phyloP scores from a whole-genome alignment of 2,329 filamentous ascomycete genomes.

The Fusarium cicatricum region DNA sequence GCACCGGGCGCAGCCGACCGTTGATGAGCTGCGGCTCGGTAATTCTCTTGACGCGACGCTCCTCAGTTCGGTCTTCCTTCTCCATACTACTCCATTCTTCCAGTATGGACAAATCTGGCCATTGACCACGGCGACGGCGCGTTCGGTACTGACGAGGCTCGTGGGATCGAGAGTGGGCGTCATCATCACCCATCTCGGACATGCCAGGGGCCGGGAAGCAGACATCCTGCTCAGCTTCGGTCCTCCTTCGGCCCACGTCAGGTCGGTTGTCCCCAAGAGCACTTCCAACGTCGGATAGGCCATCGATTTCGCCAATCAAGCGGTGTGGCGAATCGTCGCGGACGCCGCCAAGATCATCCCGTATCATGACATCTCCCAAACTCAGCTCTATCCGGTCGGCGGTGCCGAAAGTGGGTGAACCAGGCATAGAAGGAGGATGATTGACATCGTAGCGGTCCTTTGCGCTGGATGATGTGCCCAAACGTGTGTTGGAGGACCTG shows the following conservation, averaged over 20 bases:
- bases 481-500: slow-evolving; percentile 59
- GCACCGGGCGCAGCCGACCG: slow-evolving; percentile 83
- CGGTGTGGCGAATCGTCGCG: slow-evolving; percentile 43
- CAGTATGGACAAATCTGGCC: slow-evolving; percentile 85
- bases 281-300: slow-evolving; percentile 42
- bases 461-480: slow-evolving; percentile 44
- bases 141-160: slow-evolving; percentile 46
- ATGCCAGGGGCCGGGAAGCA: slow-evolving; percentile 81
- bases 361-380: slow-evolving; percentile 75
- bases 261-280: slow-evolving; percentile 41
- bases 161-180: slow-evolving; percentile 60
- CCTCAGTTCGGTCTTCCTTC: slow-evolving; percentile 82
- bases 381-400: slow-evolving; percentile 61
- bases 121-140: slow-evolving; percentile 73
- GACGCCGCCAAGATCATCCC: slow-evolving; percentile 65
- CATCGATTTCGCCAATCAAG: slow-evolving; percentile 45
- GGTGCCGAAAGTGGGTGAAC: slow-evolving; percentile 63
- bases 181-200: slow-evolving; percentile 84
- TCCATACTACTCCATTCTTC: slow-evolving; percentile 93
- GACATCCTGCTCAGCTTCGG: slow-evolving; percentile 83
- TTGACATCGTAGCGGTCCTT: slow-evolving; percentile 69
- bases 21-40: slow-evolving; percentile 93
- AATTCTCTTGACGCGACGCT: slow-evolving; percentile 86
- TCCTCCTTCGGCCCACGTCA: slow-evolving; percentile 54
- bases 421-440: slow-evolving; percentile 73